phyloP scores from a whole-genome alignment of 257 asterid species.

The Nicotiana tomentosiformis region DNA sequence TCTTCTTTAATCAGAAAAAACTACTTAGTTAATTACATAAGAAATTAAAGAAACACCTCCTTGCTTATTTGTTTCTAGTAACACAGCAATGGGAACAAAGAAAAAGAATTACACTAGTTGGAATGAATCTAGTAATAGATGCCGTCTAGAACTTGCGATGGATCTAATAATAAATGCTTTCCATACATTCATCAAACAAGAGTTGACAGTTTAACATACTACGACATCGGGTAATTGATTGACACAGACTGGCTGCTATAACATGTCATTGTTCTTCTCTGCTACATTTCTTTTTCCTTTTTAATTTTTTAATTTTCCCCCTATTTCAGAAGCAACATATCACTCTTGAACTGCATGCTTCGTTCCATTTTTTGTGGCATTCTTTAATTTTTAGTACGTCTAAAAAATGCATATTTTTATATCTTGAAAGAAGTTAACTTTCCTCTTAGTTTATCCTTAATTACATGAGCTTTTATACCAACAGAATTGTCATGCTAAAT shows the following conservation, averaged over 20 bases:
- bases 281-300: not conserved
- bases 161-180: not conserved
- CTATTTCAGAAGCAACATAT: not conserved
- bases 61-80: not conserved
- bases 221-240: not conserved
- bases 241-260: not conserved
- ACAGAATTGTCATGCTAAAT: no score
- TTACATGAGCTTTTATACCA: no score
- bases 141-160: not conserved
- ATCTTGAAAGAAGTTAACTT: no score
- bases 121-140: not conserved
- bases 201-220: slow-evolving; percentile 9
- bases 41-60: not conserved
- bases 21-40: not conserved
- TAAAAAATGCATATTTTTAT: no score
- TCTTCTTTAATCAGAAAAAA: not conserved
- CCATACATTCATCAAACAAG: not conserved
- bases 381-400: no score
- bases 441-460: no score
- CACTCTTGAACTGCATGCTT: not conserved
- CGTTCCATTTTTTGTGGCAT: no score
- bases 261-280: not conserved
- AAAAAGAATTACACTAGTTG: not conserved
- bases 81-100: not conserved
- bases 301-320: not conserved